Conservation (phyloP, 2,329 filamentous ascomycete genomes). For the Botrytis deweyae region DNA sequence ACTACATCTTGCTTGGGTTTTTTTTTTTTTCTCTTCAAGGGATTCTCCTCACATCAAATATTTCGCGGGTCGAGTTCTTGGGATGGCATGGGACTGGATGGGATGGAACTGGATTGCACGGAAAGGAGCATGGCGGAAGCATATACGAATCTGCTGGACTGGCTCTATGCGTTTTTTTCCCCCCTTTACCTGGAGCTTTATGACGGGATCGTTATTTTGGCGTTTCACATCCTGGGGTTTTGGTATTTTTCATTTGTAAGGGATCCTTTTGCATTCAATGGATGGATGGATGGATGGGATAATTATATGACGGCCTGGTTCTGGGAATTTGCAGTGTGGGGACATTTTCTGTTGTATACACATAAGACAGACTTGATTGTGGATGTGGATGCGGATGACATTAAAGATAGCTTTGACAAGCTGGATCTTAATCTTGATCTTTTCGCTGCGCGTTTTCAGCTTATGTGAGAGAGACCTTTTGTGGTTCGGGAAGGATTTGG, state of each 20-base stretch:
- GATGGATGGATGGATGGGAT: constrained; percentile 12
- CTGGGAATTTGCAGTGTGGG: background rate
- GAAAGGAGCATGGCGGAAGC: constrained; percentile 1
- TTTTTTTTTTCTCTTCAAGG: background rate
- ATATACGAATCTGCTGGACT: constrained; percentile 13
- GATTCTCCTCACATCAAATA: background rate
- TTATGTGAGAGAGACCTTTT: background rate
- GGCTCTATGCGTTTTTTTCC: constrained; percentile 5
- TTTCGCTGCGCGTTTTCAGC: background rate
- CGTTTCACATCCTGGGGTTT: constrained; percentile 8
- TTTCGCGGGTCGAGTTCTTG: constrained; percentile 14
- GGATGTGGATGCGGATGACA: background rate
- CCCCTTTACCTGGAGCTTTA: background rate
- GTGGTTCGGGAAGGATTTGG: background rate
- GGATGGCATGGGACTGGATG: constrained; percentile 10
- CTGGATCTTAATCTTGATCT: constrained; percentile 3
- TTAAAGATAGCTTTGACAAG: background rate
- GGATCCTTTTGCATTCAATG: constrained; percentile 1
- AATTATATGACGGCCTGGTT: constrained; percentile 11
- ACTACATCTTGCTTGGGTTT: background rate
- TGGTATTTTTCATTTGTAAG: background rate
- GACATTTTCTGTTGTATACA: background rate
- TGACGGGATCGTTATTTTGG: constrained; percentile 1
- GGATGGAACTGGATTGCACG: constrained; percentile 1
- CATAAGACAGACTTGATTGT: background rate